Evolutionary conservation across 139 green algal genomes (phyloP), one percentile per base, ranked within the genome.

Genomic region (Coelastrella sp.): DNA sequence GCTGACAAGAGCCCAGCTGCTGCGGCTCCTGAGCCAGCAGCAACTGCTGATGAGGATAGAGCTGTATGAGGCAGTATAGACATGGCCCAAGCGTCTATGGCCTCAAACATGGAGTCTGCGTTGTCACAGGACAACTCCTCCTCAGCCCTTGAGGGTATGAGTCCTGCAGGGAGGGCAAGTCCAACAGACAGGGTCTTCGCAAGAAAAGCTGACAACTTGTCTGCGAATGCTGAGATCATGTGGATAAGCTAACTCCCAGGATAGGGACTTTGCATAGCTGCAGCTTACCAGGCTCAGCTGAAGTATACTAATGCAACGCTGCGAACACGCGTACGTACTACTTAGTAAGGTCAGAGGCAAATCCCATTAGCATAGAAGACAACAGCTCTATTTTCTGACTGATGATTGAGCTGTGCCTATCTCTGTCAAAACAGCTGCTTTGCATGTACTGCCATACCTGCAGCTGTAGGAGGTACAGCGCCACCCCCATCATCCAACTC

Each of bases 401-500:
- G n/a, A n/a, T n/a, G n/a, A n/a, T n/a, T n/a, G n/a, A n/a, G n/a
- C n/a, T n/a, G n/a, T n/a, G n/a, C n/a, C n/a, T n/a, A n/a, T n/a
- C n/a, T n/a, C n/a, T n/a, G n/a, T n/a, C n/a, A n/a, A n/a, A n/a
- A n/a, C n/a, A n/a, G n/a, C n/a, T n/a, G n/a, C n/a, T n/a, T n/a
- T n/a, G n/a, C n/a, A n/a, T n/a, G n/a, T n/a, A n/a, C n/a, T n/a
- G n/a, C n/a, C n/a, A n/a, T n/a, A 57, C 75, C 87, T 57, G 89
- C 92, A 62, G 86, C 81, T n/a, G 89, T 78, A 3, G 92, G 92
- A 0, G 89, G 90, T 0, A 91, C 67, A 19, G 90, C 90, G 13
- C 90, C 90, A 3, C 92, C 92, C 0, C 90, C 89, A 51, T 93
- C 90, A 35, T 92, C 91, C 27, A 94, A 88, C 89, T 94, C 91